Percentiles rank a stretch among this genome's conserved stretches.
Evolutionary conservation across 2,329 filamentous ascomycete species (phyloP).

Genomic region (Fusarium algeriense): DNA sequence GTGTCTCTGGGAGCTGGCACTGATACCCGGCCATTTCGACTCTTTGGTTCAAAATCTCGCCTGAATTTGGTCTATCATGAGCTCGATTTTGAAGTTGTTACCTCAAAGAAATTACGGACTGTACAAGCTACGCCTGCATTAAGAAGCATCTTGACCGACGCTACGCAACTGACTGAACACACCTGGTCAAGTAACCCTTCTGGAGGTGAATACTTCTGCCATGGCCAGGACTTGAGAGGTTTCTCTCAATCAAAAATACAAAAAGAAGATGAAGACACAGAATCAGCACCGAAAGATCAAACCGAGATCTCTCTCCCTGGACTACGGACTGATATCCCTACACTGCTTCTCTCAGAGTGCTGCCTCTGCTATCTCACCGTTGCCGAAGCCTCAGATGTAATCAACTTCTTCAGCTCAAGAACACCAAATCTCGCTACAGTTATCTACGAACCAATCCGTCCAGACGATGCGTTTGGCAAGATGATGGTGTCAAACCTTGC

Average conservation of each 20-base stretch:
- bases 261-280: not conserved
- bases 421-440: constrained; percentile 69
- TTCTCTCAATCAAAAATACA: constrained; percentile 2
- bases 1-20: constrained; percentile 94
- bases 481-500: constrained; percentile 94
- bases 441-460: constrained; percentile 90
- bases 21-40: constrained; percentile 87
- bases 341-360: constrained; percentile 92
- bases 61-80: constrained; percentile 82
- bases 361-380: constrained; percentile 90
- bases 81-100: constrained; percentile 85
- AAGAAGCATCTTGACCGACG: constrained; percentile 54
- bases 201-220: constrained; percentile 64
- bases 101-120: constrained; percentile 71
- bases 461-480: constrained; percentile 86
- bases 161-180: constrained; percentile 45
- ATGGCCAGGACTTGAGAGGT: constrained; percentile 76
- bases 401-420: constrained; percentile 72
- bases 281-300: constrained; percentile 3
- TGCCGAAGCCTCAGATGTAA: constrained; percentile 70
- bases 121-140: constrained; percentile 62
- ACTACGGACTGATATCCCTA: constrained; percentile 73
- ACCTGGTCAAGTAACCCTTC: constrained; percentile 59
- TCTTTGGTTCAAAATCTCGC: constrained; percentile 64
- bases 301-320: constrained; percentile 49